phyloP scores from a whole-genome alignment of 164 flowering plant genomes.

The Annona cherimola region DNA sequence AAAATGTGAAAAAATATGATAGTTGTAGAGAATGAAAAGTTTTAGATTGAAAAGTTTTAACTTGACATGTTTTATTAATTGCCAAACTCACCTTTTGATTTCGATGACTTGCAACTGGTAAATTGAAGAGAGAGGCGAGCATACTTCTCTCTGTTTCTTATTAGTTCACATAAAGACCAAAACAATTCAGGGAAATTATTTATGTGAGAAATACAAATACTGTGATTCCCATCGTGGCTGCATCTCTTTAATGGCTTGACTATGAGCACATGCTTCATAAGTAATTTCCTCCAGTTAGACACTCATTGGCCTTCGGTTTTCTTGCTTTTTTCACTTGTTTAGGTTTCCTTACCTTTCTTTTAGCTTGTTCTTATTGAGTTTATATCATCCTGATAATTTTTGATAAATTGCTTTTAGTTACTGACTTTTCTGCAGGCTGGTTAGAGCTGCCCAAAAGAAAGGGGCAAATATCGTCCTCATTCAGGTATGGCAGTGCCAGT shows the following conservation, averaged over 20 bases:
- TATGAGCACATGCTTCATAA: background rate
- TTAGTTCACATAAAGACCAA: no score
- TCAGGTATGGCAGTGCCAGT: slow-evolving; percentile 45
- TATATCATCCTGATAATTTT: background rate
- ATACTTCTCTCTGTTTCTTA: no score
- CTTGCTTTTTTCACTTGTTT: background rate
- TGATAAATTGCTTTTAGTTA: background rate
- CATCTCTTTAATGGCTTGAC: background rate
- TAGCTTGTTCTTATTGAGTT: background rate
- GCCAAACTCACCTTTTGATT: no score
- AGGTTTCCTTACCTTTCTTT: background rate
- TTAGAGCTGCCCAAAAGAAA: slow-evolving; percentile 74
- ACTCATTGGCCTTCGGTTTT: background rate
- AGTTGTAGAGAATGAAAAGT: no score
- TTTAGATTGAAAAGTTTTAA: no score
- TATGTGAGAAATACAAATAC: no score
- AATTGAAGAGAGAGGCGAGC: no score
- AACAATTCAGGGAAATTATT: no score
- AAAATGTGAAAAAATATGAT: no score
- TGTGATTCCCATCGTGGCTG: background rate
- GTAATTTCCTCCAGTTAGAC: background rate
- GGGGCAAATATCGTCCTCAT: slow-evolving; percentile 92
- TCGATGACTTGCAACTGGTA: no score
- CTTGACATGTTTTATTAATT: no score
- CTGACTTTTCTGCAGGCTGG: slow-evolving; percentile 46